phyloP scores from a whole-genome alignment of 495 filamentous ascomycete species.

The Chaetomium cochliodes region DNA sequence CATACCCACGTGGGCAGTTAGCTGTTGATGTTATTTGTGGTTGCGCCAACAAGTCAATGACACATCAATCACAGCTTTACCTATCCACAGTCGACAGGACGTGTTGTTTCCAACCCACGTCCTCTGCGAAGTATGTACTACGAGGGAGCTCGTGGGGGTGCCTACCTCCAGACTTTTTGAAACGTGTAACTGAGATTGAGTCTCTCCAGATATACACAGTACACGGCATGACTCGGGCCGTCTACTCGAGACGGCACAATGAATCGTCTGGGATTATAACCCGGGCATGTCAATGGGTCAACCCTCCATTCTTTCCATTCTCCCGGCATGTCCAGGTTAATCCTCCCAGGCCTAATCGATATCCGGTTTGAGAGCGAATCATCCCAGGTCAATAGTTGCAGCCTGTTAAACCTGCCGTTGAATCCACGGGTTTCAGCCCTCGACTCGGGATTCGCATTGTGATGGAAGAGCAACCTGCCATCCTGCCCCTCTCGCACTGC shows the following conservation, averaged over 20 bases:
- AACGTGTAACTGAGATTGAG: too few relatives aligned
- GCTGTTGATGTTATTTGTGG: too few relatives aligned
- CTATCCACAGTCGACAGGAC: too few relatives aligned
- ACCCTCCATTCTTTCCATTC: neutral
- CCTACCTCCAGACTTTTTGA: too few relatives aligned
- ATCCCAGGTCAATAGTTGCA: neutral
- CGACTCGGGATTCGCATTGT: neutral
- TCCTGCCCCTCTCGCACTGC: neutral
- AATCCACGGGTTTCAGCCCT: neutral
- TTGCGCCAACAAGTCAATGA: too few relatives aligned
- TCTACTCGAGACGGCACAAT: conserved; percentile 3
- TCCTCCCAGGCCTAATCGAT: neutral
- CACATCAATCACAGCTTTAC: too few relatives aligned
- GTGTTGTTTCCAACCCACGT: too few relatives aligned
- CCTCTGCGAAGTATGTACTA: too few relatives aligned
- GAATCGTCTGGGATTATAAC: too few relatives aligned
- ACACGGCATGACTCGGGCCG: conserved; percentile 1
- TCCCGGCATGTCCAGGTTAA: conserved; percentile 8
- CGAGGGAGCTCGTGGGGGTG: too few relatives aligned
- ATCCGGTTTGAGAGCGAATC: conserved; percentile 10
- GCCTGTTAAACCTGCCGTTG: neutral
- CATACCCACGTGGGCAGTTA: too few relatives aligned
- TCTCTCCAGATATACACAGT: too few relatives aligned
- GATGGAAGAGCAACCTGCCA: neutral
- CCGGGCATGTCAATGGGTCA: neutral